A percentile compares a stretch with the other conserved stretches of the same genome.
phyloP scores from a whole-genome alignment of 208 protist species.

The Acanthamoeba culbertsoni region DNA sequence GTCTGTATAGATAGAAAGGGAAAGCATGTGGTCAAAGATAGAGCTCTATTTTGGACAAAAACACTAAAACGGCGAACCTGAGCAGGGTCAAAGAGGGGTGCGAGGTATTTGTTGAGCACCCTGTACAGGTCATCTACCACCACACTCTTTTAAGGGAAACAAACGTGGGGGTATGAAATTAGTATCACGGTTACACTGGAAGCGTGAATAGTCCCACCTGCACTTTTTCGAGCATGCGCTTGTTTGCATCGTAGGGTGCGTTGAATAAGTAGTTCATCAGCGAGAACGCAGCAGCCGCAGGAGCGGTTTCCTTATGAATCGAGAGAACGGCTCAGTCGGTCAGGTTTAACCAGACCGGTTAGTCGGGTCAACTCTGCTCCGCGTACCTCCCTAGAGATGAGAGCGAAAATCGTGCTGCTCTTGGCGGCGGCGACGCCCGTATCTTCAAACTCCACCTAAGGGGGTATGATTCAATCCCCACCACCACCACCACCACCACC shows the following conservation, averaged over 20 bases:
- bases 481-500: no score
- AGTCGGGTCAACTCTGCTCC: neutral
- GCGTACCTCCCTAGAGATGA: conserved; percentile 22
- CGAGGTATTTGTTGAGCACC: conserved; percentile 1
- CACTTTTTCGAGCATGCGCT: neutral
- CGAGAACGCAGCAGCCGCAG: neutral
- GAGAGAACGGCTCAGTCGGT: neutral
- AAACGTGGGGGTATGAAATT: neutral
- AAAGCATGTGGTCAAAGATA: neutral
- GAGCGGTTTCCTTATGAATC: neutral
- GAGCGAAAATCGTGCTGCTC: conserved; percentile 38
- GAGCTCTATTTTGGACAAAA: neutral
- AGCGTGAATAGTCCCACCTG: neutral
- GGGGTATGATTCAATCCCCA: neutral
- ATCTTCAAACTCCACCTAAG: conserved; percentile 19
- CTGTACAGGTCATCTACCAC: neutral
- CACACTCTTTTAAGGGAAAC: neutral
- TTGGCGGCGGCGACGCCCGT: neutral
- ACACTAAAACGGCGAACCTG: neutral
- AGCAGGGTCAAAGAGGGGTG: neutral
- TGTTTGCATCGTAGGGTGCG: neutral
- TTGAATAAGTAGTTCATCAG: conserved; percentile 14
- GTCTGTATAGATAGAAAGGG: neutral
- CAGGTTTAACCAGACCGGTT: neutral
- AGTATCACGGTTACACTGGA: neutral